Evolutionary conservation across 2,329 filamentous ascomycete species (phyloP).

Genomic region (Biscogniauxia sp.): DNA sequence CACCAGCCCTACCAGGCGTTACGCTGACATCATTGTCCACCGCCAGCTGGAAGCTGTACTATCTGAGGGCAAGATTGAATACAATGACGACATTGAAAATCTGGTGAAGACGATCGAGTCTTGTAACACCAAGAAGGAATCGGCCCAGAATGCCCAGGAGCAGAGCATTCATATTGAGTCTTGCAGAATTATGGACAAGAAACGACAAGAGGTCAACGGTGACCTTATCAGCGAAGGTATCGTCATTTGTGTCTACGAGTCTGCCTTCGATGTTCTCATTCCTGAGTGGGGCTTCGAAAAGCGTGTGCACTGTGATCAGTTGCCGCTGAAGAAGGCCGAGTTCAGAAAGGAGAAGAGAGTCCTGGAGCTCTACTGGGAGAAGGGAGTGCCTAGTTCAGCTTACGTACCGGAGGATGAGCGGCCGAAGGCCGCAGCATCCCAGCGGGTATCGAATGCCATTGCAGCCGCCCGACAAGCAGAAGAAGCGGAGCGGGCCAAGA

Average conservation of each 20-base stretch:
- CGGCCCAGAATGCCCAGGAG: constrained; percentile 93
- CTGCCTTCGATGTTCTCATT: constrained; percentile 95
- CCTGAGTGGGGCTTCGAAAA: constrained; percentile 99
- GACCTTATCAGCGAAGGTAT: constrained; percentile 95
- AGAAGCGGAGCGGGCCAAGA: constrained; percentile 74
- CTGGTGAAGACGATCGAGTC: constrained; percentile 90
- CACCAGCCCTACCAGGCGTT: constrained; percentile 90
- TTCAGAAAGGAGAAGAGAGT: constrained; percentile 95
- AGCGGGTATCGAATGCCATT: constrained; percentile 71
- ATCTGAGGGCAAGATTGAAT: constrained; percentile 78
- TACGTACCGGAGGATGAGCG: constrained; percentile 97
- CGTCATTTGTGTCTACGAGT: constrained; percentile 96
- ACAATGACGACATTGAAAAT: constrained; percentile 82
- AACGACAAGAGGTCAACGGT: constrained; percentile 78
- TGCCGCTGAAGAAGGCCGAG: constrained; percentile 98
- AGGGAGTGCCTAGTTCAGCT: constrained; percentile 92
- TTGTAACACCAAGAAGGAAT: constrained; percentile 99
- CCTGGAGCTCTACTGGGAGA: constrained; percentile 98
- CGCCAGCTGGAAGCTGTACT: constrained; percentile 88
- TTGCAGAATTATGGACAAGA: constrained; percentile 93
- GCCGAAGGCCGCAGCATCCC: constrained; percentile 74
- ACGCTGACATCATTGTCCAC: constrained; percentile 92
- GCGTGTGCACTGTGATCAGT: constrained; percentile 96
- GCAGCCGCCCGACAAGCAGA: constrained; percentile 79
- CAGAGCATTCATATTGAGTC: constrained; percentile 98